These are phyloP conservation scores for Podila horticola DNA, from an alignment of 192 early-diverging fungal genomes.

Conservation along the genomic window DNA sequence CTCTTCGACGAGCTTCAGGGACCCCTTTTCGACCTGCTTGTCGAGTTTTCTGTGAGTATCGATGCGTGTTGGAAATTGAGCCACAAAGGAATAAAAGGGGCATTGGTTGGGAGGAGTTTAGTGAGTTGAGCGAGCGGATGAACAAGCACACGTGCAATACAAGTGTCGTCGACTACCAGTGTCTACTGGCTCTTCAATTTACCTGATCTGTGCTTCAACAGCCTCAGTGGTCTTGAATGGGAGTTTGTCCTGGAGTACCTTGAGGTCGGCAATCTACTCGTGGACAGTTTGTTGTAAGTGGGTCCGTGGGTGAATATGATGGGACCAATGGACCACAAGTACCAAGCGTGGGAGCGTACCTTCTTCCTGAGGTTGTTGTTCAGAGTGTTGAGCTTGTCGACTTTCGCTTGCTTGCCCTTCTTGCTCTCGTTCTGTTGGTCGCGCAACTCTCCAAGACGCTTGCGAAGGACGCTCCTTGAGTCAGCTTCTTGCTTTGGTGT, in stretches of 20 bases:
- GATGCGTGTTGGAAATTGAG: not conserved
- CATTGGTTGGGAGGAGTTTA: not conserved
- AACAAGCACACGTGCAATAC: no score
- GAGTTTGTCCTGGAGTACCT: slow-evolving; percentile 75
- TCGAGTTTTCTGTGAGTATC: slow-evolving; percentile 67
- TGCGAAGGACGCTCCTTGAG: slow-evolving; percentile 34
- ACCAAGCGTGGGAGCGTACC: slow-evolving; percentile 36
- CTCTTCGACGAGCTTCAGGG: slow-evolving; percentile 82
- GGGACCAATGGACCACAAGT: no score
- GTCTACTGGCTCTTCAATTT: no score
- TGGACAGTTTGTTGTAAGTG: not conserved
- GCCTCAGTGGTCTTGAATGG: slow-evolving; percentile 80
- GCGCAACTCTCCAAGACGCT: slow-evolving; percentile 69
- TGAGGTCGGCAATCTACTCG: slow-evolving; percentile 57
- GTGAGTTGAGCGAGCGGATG: not conserved
- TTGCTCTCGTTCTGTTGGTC: slow-evolving; percentile 73
- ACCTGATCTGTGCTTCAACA: slow-evolving; percentile 76
- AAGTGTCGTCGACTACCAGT: no score
- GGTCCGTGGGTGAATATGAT: no score
- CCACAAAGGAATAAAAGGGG: not conserved
- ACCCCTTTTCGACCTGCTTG: slow-evolving; percentile 76
- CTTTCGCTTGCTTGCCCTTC: slow-evolving; percentile 67
- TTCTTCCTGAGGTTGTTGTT: slow-evolving; percentile 79
- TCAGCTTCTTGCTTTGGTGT: slow-evolving; percentile 4
- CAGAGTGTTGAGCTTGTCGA: slow-evolving; percentile 73